These are phyloP conservation scores for Cutaneotrichosporon sp. DNA, from an alignment of 1,284 basidiomycete species.

Conservation along the genomic window DNA sequence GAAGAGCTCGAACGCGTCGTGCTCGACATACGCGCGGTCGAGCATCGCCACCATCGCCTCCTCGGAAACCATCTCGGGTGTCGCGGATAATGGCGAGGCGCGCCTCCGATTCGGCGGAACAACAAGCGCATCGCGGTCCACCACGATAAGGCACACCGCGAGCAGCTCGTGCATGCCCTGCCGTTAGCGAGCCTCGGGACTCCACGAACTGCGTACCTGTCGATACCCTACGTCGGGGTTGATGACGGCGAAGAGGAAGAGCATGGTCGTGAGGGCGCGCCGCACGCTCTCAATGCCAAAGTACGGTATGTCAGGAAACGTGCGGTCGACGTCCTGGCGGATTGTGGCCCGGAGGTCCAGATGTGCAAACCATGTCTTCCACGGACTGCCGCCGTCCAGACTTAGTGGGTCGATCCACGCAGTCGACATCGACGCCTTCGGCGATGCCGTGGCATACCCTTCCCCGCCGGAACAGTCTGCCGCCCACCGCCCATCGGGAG, in stretches of 20 bases:
- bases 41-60: constrained; percentile 36
- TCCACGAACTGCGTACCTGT: constrained; percentile 27
- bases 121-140: constrained; percentile 71
- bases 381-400: constrained; percentile 77
- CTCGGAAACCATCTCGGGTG: constrained; percentile 1
- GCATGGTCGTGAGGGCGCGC: constrained; percentile 70
- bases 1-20: constrained; percentile 78
- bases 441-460: constrained; percentile 15
- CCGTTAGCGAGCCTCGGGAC: constrained; percentile 1
- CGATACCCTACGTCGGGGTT: constrained; percentile 80
- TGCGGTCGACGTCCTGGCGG: constrained; percentile 84
- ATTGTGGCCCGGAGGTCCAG: constrained; percentile 82
- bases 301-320: constrained; percentile 88
- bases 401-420: constrained; percentile 70
- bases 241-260: constrained; percentile 72
- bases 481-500: constrained; percentile 52
- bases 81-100: background rate
- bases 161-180: constrained; percentile 94
- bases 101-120: background rate
- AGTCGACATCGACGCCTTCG: background rate
- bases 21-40: constrained; percentile 47
- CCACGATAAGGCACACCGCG: constrained; percentile 72
- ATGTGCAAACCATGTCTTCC: constrained; percentile 84
- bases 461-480: constrained; percentile 45
- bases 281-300: constrained; percentile 72